A percentile compares a stretch with the other conserved stretches of the same genome.
Conservation (phyloP, 2,329 filamentous ascomycete species). For the Grosmannia huntii region DNA sequence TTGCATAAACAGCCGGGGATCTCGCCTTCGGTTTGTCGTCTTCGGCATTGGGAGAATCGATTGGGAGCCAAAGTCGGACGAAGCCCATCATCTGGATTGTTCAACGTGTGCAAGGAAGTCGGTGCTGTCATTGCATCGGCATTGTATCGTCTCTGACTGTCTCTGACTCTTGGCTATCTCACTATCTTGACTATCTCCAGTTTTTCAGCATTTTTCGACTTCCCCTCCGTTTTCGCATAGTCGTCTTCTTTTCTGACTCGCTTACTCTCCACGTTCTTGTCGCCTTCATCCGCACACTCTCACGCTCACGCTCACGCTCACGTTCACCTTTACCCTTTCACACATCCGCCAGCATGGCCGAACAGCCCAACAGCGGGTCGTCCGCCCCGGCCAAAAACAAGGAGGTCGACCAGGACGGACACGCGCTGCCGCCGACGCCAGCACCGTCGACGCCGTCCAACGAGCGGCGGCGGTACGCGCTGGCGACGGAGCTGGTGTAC, state of each 20-base stretch:
- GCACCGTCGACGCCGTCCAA: conserved; percentile 82
- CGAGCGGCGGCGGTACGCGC: conserved; percentile 71
- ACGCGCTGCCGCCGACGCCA: conserved; percentile 79
- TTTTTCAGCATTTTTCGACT: background rate
- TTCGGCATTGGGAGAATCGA: background rate
- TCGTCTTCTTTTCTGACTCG: background rate
- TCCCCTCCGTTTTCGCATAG: background rate
- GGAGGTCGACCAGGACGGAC: conserved; percentile 64
- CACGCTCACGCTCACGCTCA: background rate
- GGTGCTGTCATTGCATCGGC: too few relatives aligned
- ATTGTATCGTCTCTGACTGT: too few relatives aligned
- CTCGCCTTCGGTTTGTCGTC: background rate
- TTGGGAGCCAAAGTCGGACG: background rate
- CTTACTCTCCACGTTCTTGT: background rate
- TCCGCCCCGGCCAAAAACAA: conserved; percentile 23
- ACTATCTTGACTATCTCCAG: background rate
- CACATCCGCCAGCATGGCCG: background rate
- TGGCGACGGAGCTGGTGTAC: conserved; percentile 93
- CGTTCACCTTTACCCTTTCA: too few relatives aligned
- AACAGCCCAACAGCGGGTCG: background rate
- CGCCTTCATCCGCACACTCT: background rate
- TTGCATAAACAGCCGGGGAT: background rate
- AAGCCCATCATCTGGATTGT: too few relatives aligned
- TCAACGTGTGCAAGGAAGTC: too few relatives aligned
- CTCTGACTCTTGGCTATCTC: too few relatives aligned